Evolutionary conservation across 768 basidiomycete genomes (phyloP).

Genomic region (Chalciporus pseudorubinellus): DNA sequence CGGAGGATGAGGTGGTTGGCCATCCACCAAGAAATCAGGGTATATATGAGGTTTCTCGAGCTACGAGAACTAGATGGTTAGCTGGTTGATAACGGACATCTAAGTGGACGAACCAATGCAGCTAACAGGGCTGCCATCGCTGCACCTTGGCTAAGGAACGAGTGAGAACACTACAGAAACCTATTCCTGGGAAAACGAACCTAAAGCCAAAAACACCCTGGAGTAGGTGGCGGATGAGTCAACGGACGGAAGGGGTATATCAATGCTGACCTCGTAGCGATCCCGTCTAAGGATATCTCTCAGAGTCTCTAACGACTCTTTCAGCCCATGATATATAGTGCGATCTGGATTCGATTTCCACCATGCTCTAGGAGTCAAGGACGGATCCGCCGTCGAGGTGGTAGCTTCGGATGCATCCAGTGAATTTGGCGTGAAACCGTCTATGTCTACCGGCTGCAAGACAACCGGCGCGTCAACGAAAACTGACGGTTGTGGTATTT

Average conservation of each 20-base stretch:
- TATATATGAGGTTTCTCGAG: conserved; percentile 52
- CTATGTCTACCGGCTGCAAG: conserved; percentile 63
- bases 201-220: conserved; percentile 84
- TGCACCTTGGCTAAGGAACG: conserved; percentile 63
- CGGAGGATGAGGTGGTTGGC: conserved; percentile 68
- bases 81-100: neutral
- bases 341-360: conserved; percentile 57
- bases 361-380: conserved; percentile 66
- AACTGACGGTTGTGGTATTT: conserved; percentile 40
- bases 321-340: conserved; percentile 52
- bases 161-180: neutral
- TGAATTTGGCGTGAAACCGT: conserved; percentile 23
- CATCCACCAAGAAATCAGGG: conserved; percentile 61
- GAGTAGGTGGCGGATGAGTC: neutral
- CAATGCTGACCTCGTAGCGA: conserved; percentile 58
- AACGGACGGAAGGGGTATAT: neutral
- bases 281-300: conserved; percentile 56
- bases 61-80: conserved; percentile 29
- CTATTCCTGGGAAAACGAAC: conserved; percentile 30
- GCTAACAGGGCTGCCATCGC: conserved; percentile 68
- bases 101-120: conserved; percentile 54
- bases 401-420: conserved; percentile 41
- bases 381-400: conserved; percentile 42
- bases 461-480: conserved; percentile 72
- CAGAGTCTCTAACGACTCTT: conserved; percentile 53